Conservation (phyloP, 1,284 basidiomycete genomes). For the Ceratobasidium sp. region DNA sequence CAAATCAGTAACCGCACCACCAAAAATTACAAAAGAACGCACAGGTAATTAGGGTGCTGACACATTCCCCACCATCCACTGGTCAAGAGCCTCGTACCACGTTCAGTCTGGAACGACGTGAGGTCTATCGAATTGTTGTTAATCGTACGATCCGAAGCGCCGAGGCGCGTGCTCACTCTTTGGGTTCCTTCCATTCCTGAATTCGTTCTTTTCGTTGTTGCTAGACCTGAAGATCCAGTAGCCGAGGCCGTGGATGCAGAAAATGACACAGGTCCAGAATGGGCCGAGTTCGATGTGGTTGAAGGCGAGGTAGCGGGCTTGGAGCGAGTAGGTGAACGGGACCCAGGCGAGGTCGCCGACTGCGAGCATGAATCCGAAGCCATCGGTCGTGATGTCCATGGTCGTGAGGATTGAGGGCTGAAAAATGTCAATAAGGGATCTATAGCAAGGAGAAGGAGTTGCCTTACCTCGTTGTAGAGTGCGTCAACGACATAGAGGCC, state of each 20-base stretch:
- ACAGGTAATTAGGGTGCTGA: slow-evolving; percentile 93
- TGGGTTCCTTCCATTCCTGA: slow-evolving; percentile 91
- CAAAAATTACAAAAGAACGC: slow-evolving; percentile 48
- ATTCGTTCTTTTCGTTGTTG: slow-evolving; percentile 96
- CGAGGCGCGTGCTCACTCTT: slow-evolving; percentile 62
- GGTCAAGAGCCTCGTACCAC: slow-evolving; percentile 89
- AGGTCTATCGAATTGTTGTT: slow-evolving; percentile 57
- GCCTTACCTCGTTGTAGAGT: slow-evolving; percentile 85
- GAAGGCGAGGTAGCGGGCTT: slow-evolving; percentile 94
- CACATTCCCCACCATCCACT: slow-evolving; percentile 98
- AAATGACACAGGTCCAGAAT: slow-evolving; percentile 64
- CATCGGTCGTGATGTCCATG: slow-evolving; percentile 98
- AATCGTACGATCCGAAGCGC: background rate
- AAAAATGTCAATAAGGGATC: background rate
- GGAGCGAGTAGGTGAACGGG: slow-evolving; percentile 92
- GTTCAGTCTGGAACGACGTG: slow-evolving; percentile 80
- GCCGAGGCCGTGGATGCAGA: slow-evolving; percentile 75
- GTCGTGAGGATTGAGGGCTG: slow-evolving; percentile 83
- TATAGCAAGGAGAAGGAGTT: slow-evolving; percentile 5
- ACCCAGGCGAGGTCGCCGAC: slow-evolving; percentile 95
- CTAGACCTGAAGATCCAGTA: slow-evolving; percentile 91
- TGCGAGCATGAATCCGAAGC: slow-evolving; percentile 98
- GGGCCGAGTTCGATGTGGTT: slow-evolving; percentile 80
- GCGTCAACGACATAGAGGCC: slow-evolving; percentile 86
- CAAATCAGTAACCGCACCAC: background rate